Base-by-base conservation (phyloP, 2,329 filamentous ascomycete genomes). In the Fusarium sp. region DNA sequence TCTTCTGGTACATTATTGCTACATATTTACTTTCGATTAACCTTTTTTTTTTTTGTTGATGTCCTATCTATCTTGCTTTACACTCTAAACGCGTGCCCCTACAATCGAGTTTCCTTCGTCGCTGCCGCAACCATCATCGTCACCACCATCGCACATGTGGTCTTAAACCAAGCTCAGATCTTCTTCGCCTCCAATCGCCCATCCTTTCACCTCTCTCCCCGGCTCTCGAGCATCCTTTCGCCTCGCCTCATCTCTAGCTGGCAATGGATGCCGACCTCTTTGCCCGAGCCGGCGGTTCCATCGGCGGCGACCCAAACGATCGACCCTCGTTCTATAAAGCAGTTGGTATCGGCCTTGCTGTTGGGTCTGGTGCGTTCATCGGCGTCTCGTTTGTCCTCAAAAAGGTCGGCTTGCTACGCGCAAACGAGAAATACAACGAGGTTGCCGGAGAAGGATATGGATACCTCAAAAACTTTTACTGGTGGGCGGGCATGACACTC, bases 381-480 rank as follows among this genome's bases (percentile, higher is more conserved):
- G 95, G 95, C 50, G 84, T 90, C 13, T 98, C 94, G 0, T 99
- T 98, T 75, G 93, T 98, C 25, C 79, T 99, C 71, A 98, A 98
- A 78, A 99, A 99, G 79, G 83, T 91, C 57, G 95, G 95, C 5
- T 78, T 99, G 67, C 82, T 99, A 60, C 93, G 88, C 74, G 94
- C 95, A 46, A 99, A 98, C 76, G 88, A 91, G 69, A 98, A 98
- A 76, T 98, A 98, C 80, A 90, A 96, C 61, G 93, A 98, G 77
- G 92, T 91, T 65, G 93, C 95, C 1, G 95, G 95, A 57, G 94
- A 98, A 76, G 95, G 95, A 53, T 98, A 98, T 75, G 93, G 94
- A 61, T 99, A 98, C 75, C 86, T 99, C 69, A 97, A 96, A 79
- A 98, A 98, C 71, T 82, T 82, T 17, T 97, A 85, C 80, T 99